Conservation (phyloP, 1,139 yeast genomes). For the Pichia kudriavzevii region DNA sequence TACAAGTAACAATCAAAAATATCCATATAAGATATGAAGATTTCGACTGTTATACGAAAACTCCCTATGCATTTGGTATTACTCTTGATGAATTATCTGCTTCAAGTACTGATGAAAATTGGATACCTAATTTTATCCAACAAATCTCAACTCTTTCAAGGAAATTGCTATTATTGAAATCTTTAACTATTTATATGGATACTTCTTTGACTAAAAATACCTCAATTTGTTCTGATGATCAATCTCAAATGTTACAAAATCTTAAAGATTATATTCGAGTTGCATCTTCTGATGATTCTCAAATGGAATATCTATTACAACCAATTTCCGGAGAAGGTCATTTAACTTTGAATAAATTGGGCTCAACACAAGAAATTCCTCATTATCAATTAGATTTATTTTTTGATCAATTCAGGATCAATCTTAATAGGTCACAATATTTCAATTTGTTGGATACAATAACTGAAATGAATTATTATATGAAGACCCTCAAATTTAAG, state of each 20-base stretch:
- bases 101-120: conserved; percentile 74
- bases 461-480: conserved; percentile 72
- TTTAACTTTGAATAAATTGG: conserved; percentile 69
- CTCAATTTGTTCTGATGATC: conserved; percentile 38
- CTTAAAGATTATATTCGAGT: conserved; percentile 31
- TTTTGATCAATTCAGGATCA: conserved; percentile 83
- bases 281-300: conserved; percentile 28
- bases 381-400: conserved; percentile 69
- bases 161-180: conserved; percentile 68
- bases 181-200: conserved; percentile 80
- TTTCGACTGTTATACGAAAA: conserved; percentile 49
- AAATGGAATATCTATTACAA: conserved; percentile 58
- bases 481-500: conserved; percentile 68
- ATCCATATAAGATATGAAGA: conserved; percentile 93
- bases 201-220: conserved; percentile 41
- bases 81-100: conserved; percentile 86
- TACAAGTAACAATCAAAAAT: conserved; percentile 87
- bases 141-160: conserved; percentile 62
- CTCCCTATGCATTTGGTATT: conserved; percentile 77
- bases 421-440: conserved; percentile 79
- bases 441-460: conserved; percentile 75
- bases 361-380: conserved; percentile 62
- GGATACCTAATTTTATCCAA: conserved; percentile 83
- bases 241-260: conserved; percentile 37
- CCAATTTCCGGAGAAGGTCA: conserved; percentile 91